These are phyloP conservation scores for Takashimella koratensis DNA, from an alignment of 1,284 basidiomycete genomes.

Conservation along the genomic window DNA sequence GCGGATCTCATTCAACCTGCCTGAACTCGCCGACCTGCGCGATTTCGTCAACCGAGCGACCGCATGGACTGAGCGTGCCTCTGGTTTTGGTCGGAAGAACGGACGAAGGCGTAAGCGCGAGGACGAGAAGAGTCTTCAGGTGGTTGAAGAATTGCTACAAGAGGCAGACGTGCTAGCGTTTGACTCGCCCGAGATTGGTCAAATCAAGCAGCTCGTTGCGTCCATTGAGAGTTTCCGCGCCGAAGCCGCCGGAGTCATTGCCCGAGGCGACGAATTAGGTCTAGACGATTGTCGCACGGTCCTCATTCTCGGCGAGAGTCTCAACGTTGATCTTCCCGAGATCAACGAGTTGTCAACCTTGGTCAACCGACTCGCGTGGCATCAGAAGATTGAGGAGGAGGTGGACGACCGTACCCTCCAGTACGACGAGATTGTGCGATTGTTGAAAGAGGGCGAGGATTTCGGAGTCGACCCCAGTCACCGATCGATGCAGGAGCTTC, in stretches of 20 bases:
- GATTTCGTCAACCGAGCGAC: slow-evolving; percentile 75
- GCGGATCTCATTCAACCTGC: slow-evolving; percentile 68
- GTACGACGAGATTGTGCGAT: slow-evolving; percentile 34
- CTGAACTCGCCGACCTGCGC: slow-evolving; percentile 67
- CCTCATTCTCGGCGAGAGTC: slow-evolving; percentile 39
- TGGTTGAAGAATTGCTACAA: slow-evolving; percentile 27
- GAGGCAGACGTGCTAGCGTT: slow-evolving; percentile 42
- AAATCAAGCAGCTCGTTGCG: slow-evolving; percentile 34
- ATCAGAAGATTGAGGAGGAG: slow-evolving; percentile 38
- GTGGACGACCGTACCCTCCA: slow-evolving; percentile 43
- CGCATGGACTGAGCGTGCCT: slow-evolving; percentile 63
- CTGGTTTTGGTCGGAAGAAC: slow-evolving; percentile 33
- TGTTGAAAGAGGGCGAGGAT: slow-evolving; percentile 34
- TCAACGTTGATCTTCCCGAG: slow-evolving; percentile 45
- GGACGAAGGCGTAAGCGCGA: slow-evolving; percentile 32
- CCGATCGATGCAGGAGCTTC: slow-evolving; percentile 29
- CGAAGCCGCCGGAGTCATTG: slow-evolving; percentile 27
- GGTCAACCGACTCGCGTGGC: slow-evolving; percentile 42
- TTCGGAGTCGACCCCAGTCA: slow-evolving; percentile 32
- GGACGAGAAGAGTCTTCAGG: slow-evolving; percentile 28
- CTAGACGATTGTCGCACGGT: slow-evolving; percentile 32
- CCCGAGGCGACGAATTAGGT: slow-evolving; percentile 35
- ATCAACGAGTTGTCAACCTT: slow-evolving; percentile 29
- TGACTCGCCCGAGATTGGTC: slow-evolving; percentile 44
- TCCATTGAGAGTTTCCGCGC: slow-evolving; percentile 36